phyloP scores from a whole-genome alignment of 768 basidiomycete genomes.

The Imleria badia region DNA sequence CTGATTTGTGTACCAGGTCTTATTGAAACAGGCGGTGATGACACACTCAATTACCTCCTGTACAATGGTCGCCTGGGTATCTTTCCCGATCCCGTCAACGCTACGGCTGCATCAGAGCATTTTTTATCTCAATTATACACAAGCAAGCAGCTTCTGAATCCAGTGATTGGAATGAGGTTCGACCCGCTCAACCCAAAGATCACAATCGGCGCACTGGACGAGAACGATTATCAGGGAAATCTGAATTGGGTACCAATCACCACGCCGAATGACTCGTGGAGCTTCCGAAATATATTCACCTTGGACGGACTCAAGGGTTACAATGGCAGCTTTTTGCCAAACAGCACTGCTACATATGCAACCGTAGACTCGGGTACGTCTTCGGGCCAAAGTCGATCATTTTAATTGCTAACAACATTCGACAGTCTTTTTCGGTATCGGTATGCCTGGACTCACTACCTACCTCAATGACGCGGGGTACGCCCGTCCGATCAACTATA shows the following conservation, averaged over 20 bases:
- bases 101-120: constrained; percentile 17
- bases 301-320: constrained; percentile 21
- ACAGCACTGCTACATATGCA: constrained; percentile 4
- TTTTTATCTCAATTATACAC: constrained; percentile 14
- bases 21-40: constrained; percentile 16
- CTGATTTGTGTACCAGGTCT: constrained; percentile 2
- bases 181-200: constrained; percentile 26
- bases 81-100: constrained; percentile 22
- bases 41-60: constrained; percentile 14
- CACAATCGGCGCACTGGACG: constrained; percentile 27
- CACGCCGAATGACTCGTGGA: constrained; percentile 15
- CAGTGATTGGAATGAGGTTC: constrained; percentile 22
- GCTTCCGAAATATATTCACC: constrained; percentile 1
- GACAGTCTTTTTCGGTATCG: constrained; percentile 9
- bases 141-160: constrained; percentile 18
- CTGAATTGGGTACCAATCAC: constrained; percentile 22
- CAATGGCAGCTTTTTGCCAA: constrained; percentile 14
- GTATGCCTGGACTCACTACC: not conserved
- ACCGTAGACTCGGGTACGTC: constrained; percentile 12
- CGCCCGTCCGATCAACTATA: constrained; percentile 14
- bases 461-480: constrained; percentile 12
- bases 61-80: constrained; percentile 22
- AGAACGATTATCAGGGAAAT: constrained; percentile 19
- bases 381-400: too few species aligned
- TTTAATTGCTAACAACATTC: not conserved